Conservation (phyloP, 2,329 filamentous ascomycete species). For the Fusarium sacchari region DNA sequence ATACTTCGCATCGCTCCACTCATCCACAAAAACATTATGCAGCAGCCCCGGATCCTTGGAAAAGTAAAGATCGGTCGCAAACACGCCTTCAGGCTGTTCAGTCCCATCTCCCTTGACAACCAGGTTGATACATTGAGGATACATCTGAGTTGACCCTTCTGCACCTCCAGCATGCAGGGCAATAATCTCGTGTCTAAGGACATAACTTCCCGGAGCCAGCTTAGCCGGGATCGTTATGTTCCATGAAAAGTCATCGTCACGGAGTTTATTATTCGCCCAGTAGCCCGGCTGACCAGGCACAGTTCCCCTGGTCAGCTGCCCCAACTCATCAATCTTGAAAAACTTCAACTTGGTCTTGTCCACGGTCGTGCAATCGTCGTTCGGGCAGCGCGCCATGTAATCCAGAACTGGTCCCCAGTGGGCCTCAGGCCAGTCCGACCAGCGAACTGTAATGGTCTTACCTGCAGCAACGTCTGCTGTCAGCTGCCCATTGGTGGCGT, state of each 20-base stretch:
- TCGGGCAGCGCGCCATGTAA: background rate
- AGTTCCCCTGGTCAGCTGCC: background rate
- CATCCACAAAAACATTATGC: background rate
- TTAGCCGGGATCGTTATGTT: background rate
- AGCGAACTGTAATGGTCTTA: fast-evolving
- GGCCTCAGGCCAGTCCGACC: background rate
- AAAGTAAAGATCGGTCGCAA: background rate
- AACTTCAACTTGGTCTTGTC: background rate
- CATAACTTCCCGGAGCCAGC: background rate
- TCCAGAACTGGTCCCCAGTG: background rate
- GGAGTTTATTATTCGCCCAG: background rate
- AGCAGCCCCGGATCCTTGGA: background rate
- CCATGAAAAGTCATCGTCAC: background rate
- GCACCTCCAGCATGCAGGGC: background rate
- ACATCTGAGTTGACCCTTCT: background rate
- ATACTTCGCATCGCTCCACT: background rate
- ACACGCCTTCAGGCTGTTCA: background rate
- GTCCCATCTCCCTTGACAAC: background rate
- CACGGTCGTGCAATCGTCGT: background rate
- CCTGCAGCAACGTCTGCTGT: fast-evolving
- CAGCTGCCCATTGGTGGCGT: background rate
- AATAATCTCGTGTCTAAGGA: fast-evolving
- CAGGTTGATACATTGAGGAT: background rate
- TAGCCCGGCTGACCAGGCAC: fast-evolving
- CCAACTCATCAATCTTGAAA: background rate